Evolutionary conservation across 2,329 filamentous ascomycete species (phyloP).

Genomic region (Beauveria sp.): DNA sequence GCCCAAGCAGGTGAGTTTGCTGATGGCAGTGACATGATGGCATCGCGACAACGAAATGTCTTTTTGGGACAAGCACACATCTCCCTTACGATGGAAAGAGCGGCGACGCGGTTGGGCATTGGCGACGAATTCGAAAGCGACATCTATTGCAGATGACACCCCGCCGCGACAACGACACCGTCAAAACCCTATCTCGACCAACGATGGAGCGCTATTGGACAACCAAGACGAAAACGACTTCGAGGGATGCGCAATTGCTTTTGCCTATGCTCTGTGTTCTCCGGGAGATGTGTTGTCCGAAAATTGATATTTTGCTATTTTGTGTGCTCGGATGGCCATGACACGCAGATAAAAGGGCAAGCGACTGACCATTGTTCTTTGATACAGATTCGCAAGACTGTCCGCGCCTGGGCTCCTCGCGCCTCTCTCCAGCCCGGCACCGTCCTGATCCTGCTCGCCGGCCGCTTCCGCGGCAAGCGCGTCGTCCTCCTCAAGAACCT

Average conservation of each 20-base stretch:
- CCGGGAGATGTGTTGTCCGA: constrained; percentile 1
- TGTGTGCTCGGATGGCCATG: constrained; percentile 2
- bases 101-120: constrained; percentile 3
- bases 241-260: not conserved
- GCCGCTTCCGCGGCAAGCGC: constrained; percentile 99
- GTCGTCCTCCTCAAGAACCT: constrained; percentile 98
- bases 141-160: not conserved
- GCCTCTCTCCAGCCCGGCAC: constrained; percentile 87
- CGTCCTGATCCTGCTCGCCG: constrained; percentile 97
- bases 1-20: constrained; percentile 83
- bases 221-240: not conserved
- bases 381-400: constrained; percentile 80
- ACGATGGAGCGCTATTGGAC: not conserved
- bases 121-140: constrained; percentile 5
- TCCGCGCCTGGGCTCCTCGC: constrained; percentile 81
- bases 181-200: not conserved
- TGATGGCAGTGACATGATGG: constrained; percentile 12
- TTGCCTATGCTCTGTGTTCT: not conserved
- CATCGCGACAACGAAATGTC: not conserved
- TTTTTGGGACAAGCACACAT: not conserved
- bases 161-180: not conserved
- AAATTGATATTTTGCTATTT: constrained; percentile 8
- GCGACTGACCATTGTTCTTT: constrained; percentile 15
- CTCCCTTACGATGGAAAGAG: not conserved
- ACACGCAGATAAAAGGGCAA: not conserved